Evolutionary conservation across 202 grass and related monocot genomes (phyloP), one percentile per base, ranked within the genome.

Genomic region (Sporobolus alterniflorus): DNA sequence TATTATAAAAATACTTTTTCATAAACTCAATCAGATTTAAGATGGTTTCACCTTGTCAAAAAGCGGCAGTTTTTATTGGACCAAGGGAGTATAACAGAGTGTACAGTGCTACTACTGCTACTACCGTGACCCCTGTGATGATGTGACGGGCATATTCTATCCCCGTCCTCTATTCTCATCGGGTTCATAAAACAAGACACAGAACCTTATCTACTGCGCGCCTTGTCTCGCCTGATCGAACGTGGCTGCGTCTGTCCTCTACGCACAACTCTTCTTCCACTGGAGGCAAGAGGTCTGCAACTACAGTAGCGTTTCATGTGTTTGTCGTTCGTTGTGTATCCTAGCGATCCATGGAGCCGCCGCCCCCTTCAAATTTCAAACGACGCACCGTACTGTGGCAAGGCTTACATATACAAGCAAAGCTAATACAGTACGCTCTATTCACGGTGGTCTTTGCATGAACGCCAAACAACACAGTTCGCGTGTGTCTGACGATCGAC

Each of bases 61-160:
- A n/a, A n/a, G n/a, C n/a, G n/a, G n/a, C n/a, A n/a, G n/a, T n/a
- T n/a, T n/a, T n/a, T n/a, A n/a, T n/a, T n/a, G n/a, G n/a, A n/a
- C n/a, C n/a, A n/a, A n/a, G n/a, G n/a, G n/a, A n/a, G n/a, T n/a
- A n/a, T n/a, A n/a, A n/a, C n/a, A n/a, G n/a, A n/a, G n/a, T n/a
- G n/a, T n/a, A n/a, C n/a, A n/a, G 26, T 47, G 51, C 56, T 30
- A 39, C 36, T 39, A 39, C 21, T 55, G 43, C n/a, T n/a, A n/a
- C n/a, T n/a, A n/a, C n/a, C n/a, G n/a, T n/a, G n/a, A n/a, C n/a
- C n/a, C n/a, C n/a, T n/a, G n/a, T 18, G 20, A 4, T 24, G 39
- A n/a, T 20, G 69, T 70, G 65, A 81, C 30, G 56, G 72, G 78
- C 78, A 82, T 86, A 82, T 90, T 90, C 83, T 54, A 57, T 77